phyloP scores from a whole-genome alignment of 306 rosid species.

The Cucurbita argyrosperma region DNA sequence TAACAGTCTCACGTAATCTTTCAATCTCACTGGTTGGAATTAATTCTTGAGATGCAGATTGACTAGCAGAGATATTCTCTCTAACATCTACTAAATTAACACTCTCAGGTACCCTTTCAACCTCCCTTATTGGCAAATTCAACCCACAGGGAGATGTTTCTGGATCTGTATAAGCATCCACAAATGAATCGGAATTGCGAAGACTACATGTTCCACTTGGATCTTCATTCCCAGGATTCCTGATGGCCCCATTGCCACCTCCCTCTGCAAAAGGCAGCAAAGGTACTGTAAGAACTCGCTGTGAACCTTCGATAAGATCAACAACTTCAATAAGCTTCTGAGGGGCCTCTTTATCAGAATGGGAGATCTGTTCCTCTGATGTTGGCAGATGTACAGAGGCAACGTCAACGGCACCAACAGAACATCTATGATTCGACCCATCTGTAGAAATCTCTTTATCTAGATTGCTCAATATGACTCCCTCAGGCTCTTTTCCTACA shows the following conservation, averaged over 20 bases:
- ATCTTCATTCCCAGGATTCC: slow-evolving; percentile 12
- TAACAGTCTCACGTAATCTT: not conserved
- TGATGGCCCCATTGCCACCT: slow-evolving; percentile 5
- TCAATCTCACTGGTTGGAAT: slow-evolving; percentile 1
- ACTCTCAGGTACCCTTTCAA: not conserved
- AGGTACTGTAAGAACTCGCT: slow-evolving; percentile 7
- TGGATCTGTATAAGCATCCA: slow-evolving; percentile 1
- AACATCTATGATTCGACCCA: slow-evolving; percentile 6
- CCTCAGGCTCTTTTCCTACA: slow-evolving; percentile 15
- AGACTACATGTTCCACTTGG: not conserved
- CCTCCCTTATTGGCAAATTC: slow-evolving; percentile 10
- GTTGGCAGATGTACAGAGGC: not conserved
- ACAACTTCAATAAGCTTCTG: not conserved
- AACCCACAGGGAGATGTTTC: slow-evolving; percentile 14
- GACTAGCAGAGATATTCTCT: slow-evolving; percentile 11
- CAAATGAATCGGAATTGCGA: slow-evolving; percentile 7
- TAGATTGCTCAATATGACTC: not conserved
- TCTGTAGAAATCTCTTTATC: slow-evolving; percentile 10
- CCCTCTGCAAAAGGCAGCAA: slow-evolving; percentile 10
- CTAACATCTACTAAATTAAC: not conserved
- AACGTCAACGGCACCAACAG: slow-evolving; percentile 3
- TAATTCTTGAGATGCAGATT: slow-evolving; percentile 16
- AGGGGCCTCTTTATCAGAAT: slow-evolving; percentile 15
- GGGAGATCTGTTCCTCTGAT: slow-evolving; percentile 9
- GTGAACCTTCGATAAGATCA: slow-evolving; percentile 6